Evolutionary conservation across 495 filamentous ascomycete genomes (phyloP).

Genomic region (Filosporella fistucella): DNA sequence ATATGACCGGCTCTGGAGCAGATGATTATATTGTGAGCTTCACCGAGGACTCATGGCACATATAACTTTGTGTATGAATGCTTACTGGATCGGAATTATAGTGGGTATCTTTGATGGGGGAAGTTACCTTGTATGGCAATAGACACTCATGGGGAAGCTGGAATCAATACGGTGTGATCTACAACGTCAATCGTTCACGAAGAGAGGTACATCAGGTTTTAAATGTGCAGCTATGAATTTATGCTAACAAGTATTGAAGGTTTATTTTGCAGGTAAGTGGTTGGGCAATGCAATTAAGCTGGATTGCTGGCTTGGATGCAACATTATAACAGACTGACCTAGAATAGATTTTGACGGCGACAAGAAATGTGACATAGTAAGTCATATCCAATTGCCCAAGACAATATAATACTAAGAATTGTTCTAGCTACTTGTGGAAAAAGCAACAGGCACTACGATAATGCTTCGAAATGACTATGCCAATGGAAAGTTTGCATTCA

Average conservation of each 20-base stretch:
- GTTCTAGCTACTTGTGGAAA: background rate
- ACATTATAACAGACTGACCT: too few relatives aligned
- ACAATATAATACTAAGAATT: background rate
- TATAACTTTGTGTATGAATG: background rate
- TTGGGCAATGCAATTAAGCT: background rate
- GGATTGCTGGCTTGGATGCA: background rate
- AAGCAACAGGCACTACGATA: background rate
- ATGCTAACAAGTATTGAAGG: background rate
- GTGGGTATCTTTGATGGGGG: background rate
- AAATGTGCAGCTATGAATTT: background rate
- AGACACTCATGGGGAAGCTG: background rate
- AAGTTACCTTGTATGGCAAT: background rate
- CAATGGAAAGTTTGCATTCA: background rate
- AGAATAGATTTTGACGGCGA: conserved; percentile 1
- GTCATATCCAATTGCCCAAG: background rate
- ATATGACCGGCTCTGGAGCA: background rate
- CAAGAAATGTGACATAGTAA: conserved; percentile 5
- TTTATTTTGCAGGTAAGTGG: background rate
- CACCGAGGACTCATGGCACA: background rate
- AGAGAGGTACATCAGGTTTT: background rate
- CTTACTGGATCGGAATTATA: background rate
- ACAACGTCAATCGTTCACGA: background rate
- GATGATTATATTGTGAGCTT: conserved; percentile 3
- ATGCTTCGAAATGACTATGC: background rate
- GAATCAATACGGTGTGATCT: background rate